Percentiles rank a stretch among this genome's conserved stretches.
Conservation (phyloP, 2,329 filamentous ascomycete species). For the Ustulina deusta region DNA sequence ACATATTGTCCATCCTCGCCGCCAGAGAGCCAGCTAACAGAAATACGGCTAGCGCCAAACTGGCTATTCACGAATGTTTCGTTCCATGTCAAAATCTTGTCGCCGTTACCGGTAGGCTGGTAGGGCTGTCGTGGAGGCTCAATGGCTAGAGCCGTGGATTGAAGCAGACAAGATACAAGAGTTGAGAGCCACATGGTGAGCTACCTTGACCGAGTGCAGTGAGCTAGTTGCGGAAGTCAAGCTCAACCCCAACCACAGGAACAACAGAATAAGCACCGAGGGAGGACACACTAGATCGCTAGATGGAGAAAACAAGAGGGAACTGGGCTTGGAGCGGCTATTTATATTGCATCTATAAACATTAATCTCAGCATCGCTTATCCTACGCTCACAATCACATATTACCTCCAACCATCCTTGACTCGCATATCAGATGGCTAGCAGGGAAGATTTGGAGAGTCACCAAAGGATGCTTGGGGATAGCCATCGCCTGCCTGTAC, state of each 20-base stretch:
- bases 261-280: slow-evolving; percentile 6
- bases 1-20: slow-evolving; percentile 70
- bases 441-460: slow-evolving; percentile 32
- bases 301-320: slow-evolving; percentile 6
- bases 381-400: slow-evolving; percentile 17
- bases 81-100: slow-evolving; percentile 70
- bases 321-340: slow-evolving; percentile 1
- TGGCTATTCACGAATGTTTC: slow-evolving; percentile 64
- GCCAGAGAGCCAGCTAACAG: slow-evolving; percentile 68
- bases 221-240: slow-evolving; percentile 10
- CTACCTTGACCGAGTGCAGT: background rate
- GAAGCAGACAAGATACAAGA: slow-evolving; percentile 31
- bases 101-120: slow-evolving; percentile 67
- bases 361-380: slow-evolving; percentile 17
- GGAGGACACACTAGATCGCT: background rate
- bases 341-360: slow-evolving; percentile 2
- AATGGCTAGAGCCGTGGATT: slow-evolving; percentile 51
- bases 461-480: slow-evolving; percentile 21
- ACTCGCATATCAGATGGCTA: slow-evolving; percentile 23
- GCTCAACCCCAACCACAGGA: background rate
- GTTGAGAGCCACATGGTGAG: slow-evolving; percentile 40
- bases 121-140: slow-evolving; percentile 65
- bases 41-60: slow-evolving; percentile 60
- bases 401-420: slow-evolving; percentile 20
- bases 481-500: slow-evolving; percentile 33